Evolutionary conservation across 768 basidiomycete genomes (phyloP).

Genomic region (Chalciporus sphaerocephalus): DNA sequence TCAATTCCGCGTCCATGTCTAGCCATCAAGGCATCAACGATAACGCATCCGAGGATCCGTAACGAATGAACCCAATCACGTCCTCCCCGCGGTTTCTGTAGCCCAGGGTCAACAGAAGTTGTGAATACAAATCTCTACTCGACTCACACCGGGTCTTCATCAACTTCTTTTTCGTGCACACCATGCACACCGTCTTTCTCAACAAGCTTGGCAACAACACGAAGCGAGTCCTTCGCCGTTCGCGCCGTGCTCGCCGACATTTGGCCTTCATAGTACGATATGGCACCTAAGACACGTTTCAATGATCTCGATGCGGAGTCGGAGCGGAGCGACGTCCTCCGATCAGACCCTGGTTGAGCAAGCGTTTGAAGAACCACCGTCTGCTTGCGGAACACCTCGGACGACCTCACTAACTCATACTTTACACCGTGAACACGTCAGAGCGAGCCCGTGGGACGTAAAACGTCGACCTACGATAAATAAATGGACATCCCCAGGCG

Average conservation of each 20-base stretch:
- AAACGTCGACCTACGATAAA: slow-evolving; percentile 50
- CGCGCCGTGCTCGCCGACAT: slow-evolving; percentile 40
- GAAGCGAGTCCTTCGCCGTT: slow-evolving; percentile 54
- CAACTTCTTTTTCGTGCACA: slow-evolving; percentile 26
- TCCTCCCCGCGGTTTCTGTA: slow-evolving; percentile 43
- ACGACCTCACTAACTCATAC: slow-evolving; percentile 66
- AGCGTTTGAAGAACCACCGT: slow-evolving; percentile 40
- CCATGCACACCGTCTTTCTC: slow-evolving; percentile 57
- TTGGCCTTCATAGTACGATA: slow-evolving; percentile 53
- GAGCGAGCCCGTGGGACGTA: background rate
- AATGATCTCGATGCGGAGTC: slow-evolving; percentile 39
- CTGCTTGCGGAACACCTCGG: slow-evolving; percentile 47
- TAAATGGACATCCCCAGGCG: slow-evolving; percentile 52
- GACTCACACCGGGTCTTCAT: slow-evolving; percentile 48
- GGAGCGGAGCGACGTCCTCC: slow-evolving; percentile 24
- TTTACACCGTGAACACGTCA: slow-evolving; percentile 20
- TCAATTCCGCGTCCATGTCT: background rate
- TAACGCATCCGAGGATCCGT: slow-evolving; percentile 52
- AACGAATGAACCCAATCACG: slow-evolving; percentile 50
- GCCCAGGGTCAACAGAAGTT: slow-evolving; percentile 18
- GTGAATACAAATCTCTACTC: slow-evolving; percentile 2
- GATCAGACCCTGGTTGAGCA: slow-evolving; percentile 26
- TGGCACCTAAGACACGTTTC: slow-evolving; percentile 38
- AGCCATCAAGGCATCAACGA: slow-evolving; percentile 45
- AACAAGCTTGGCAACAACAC: slow-evolving; percentile 54